Evolutionary conservation across 2,329 filamentous ascomycete species (phyloP), one percentile per base, ranked within the genome.

Genomic region (Pleomassaria siparia): DNA sequence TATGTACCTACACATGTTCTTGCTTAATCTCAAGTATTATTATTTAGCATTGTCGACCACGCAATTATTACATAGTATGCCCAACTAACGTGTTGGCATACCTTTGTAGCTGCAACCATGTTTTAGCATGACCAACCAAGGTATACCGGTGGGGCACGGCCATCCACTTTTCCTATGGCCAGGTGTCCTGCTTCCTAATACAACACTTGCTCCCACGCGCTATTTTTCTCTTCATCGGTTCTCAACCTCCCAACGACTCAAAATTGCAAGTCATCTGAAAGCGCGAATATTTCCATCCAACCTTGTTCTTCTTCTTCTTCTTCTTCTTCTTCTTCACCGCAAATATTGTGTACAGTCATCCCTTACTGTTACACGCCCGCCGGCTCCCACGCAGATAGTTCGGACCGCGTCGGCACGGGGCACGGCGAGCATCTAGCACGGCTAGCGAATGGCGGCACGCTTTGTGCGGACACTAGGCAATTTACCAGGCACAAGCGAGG

Each of bases 171-270:
- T n/a, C n/a, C n/a, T n/a, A n/a, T n/a, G n/a, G n/a, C n/a, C n/a
- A n/a, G n/a, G n/a, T n/a, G n/a, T n/a, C n/a, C n/a, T n/a, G n/a
- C n/a, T n/a, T n/a, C n/a, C n/a, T n/a, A n/a, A n/a, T n/a, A n/a
- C n/a, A n/a, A n/a, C n/a, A n/a, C n/a, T n/a, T 22, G 18, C 26
- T 48, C 49, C 44, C 49, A 51, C 49, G 49, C 44, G 44, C 42
- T 30, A 45, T 51, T 51, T 46, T 16, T 18, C 40, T 33, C 15
- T 43, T 13, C 18, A 25, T 29, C 41, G 8, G 22, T 22, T 20
- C 13, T 29, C n/a, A 28, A n/a, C 28, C 33, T 22, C 44, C 44
- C 33, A 26, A 22, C 44, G 11, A 37, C 18, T 37, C 41, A 51
- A 51, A 45, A 48, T 45, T 51, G 44, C 48, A 26, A n/a, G 36